Evolutionary conservation across 768 basidiomycete genomes (phyloP).

Genomic region (Coprinopsis strossmayeri): DNA sequence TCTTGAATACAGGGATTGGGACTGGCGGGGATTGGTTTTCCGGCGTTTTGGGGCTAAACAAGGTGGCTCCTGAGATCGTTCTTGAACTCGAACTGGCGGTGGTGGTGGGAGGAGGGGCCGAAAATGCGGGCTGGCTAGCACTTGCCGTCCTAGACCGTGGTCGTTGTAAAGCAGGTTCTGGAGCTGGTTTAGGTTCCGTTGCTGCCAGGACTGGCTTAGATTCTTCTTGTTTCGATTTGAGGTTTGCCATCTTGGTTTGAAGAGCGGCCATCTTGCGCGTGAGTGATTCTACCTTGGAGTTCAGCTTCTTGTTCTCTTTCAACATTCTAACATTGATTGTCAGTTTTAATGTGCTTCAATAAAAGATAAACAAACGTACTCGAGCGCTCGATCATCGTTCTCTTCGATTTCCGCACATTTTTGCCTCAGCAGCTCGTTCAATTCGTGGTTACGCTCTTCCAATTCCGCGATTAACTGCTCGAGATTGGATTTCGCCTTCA

Average conservation of each 20-base stretch:
- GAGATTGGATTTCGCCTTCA: slow-evolving; percentile 50
- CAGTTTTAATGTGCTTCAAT: slow-evolving; percentile 6
- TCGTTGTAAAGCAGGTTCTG: slow-evolving; percentile 1
- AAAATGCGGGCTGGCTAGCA: slow-evolving; percentile 15
- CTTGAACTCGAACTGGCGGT: slow-evolving; percentile 14
- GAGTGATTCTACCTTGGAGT: slow-evolving; percentile 60
- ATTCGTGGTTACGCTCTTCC: slow-evolving; percentile 64
- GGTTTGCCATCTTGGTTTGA: slow-evolving; percentile 57
- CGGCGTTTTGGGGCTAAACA: slow-evolving; percentile 50
- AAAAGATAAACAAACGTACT: slow-evolving; percentile 39
- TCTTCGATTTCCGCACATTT: slow-evolving; percentile 80
- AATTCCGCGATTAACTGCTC: slow-evolving; percentile 51
- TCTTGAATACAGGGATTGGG: slow-evolving; percentile 40
- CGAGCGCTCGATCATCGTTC: slow-evolving; percentile 75
- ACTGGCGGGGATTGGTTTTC: slow-evolving; percentile 28
- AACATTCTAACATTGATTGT: slow-evolving; percentile 59
- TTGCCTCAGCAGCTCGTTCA: slow-evolving; percentile 62
- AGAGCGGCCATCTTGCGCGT: slow-evolving; percentile 68
- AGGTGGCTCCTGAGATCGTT: slow-evolving; percentile 28
- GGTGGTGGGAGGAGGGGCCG: slow-evolving; percentile 10
- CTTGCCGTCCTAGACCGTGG: slow-evolving; percentile 13
- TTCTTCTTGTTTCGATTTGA: slow-evolving; percentile 25
- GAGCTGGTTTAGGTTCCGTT: slow-evolving; percentile 6
- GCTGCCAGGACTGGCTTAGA: background rate
- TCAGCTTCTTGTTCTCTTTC: slow-evolving; percentile 76